Evolutionary conservation across 2,329 filamentous ascomycete genomes (phyloP).

Genomic region (Meredithiella fracta): DNA sequence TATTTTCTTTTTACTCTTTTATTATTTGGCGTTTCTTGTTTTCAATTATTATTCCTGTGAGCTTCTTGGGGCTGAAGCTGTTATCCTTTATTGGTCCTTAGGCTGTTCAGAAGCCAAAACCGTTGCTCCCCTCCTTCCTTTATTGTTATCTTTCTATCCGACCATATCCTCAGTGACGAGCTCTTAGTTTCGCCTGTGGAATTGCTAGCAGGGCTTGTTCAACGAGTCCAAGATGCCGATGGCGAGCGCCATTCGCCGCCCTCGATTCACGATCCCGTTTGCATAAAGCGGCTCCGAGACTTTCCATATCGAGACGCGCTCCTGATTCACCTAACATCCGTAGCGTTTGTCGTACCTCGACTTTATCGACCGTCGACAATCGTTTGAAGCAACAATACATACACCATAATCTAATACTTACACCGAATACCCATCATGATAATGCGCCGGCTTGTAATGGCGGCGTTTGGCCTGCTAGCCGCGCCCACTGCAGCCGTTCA

Average conservation of each 20-base stretch:
- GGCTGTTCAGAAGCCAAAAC: too few relatives aligned
- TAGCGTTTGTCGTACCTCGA: neutral
- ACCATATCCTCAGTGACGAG: too few relatives aligned
- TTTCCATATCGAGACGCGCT: slow-evolving; percentile 1
- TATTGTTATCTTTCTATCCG: too few relatives aligned
- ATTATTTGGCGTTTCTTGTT: neutral
- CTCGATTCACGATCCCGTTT: slow-evolving; percentile 10
- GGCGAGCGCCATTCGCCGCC: slow-evolving; percentile 13
- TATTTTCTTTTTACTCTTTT: neutral
- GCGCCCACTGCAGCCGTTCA: slow-evolving; percentile 43
- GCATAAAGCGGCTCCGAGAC: slow-evolving; percentile 8
- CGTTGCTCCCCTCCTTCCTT: too few relatives aligned
- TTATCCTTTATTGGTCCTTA: too few relatives aligned
- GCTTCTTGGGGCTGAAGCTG: too few relatives aligned
- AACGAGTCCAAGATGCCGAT: slow-evolving; percentile 11
- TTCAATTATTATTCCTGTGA: too few relatives aligned
- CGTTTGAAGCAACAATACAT: too few relatives aligned
- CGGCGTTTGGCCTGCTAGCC: slow-evolving; percentile 21
- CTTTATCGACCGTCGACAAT: too few relatives aligned
- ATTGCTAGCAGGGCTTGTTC: neutral
- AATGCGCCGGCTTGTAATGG: slow-evolving; percentile 17
- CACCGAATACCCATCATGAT: slow-evolving; percentile 1
- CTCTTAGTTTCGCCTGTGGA: too few relatives aligned
- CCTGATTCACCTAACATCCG: neutral
- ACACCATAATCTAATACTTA: neutral